Evolutionary conservation across 345 rosid species (phyloP).

Genomic region (Melaleuca quinquenervia): DNA sequence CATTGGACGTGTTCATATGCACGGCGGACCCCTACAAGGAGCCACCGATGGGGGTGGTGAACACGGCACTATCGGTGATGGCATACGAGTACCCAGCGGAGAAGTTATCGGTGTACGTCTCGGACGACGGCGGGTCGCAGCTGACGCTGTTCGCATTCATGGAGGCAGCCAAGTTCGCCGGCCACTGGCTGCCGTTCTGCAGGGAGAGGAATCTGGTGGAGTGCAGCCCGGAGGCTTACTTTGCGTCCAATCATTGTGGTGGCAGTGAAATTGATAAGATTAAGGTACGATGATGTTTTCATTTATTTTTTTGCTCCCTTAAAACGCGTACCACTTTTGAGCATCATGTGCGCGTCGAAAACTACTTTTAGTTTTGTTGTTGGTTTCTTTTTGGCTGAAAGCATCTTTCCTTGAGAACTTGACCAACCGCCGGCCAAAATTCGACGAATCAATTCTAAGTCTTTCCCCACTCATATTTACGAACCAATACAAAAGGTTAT

Average conservation of each 20-base stretch:
- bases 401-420: not conserved
- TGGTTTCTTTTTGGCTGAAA: not conserved
- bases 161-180: conserved; percentile 68
- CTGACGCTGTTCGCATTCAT: conserved; percentile 63
- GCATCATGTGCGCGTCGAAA: too few species aligned
- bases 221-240: conserved; percentile 48
- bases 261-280: conserved; percentile 18
- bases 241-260: conserved; percentile 14
- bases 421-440: not conserved
- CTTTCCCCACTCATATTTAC: not conserved
- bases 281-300: conserved; percentile 26
- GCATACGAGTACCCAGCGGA: conserved; percentile 66
- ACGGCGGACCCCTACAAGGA: conserved; percentile 90
- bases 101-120: conserved; percentile 58
- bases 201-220: conserved; percentile 25
- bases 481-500: not conserved
- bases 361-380: not conserved
- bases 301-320: not conserved
- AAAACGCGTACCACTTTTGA: not conserved
- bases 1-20: conserved; percentile 66
- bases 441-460: not conserved
- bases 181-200: conserved; percentile 67
- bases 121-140: conserved; percentile 79
- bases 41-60: conserved; percentile 62
- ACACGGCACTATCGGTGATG: conserved; percentile 71